Evolutionary conservation across 2,329 filamentous ascomycete genomes (phyloP), one percentile per base, ranked within the genome.

Genomic region (Fusarium nelsonii): DNA sequence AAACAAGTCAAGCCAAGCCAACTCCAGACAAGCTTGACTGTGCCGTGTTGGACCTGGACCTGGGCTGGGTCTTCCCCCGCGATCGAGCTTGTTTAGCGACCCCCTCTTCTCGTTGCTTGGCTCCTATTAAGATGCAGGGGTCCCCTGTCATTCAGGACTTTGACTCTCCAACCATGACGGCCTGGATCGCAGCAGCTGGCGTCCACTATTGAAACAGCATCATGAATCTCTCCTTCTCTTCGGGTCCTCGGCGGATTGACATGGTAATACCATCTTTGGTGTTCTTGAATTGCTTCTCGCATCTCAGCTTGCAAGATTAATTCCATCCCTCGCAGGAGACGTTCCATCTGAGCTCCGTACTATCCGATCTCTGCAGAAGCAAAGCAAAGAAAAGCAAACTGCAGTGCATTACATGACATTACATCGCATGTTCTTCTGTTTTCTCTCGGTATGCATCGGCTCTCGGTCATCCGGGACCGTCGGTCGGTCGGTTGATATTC

Each of bases 121-220:
- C 18, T 62, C 48, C 49, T n/a, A n/a, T 12, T 10, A 7, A 26
- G 23, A 32, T 11, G 8, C 62, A 44, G 26, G 62, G 62, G 8
- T 36, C 41, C 62, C 61, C 37, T 65, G 62, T 60, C 37, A 20
- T 12, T 10, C 2, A 4, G 11, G 9, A 15, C 18, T 8, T 18
- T 10, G 28, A 44, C 40, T 44, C 9, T 58, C 12, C 57, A 57
- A 58, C 32, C 45, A 50, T 14, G 34, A 14, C 26, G 43, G 43
- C 6, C n/a, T 40, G 18, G 26, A 45, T 34, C 28, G 45, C 23
- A 36, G 45, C 34, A 30, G 54, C 20, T 28, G 41, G 34, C 52
- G 32, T 52, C 50, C 61, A 58, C 65, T 66, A 36, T 49, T 26
- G n/a, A 50, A 41, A 15, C 43, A 37, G n/a, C 43, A 55, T 55